These are phyloP conservation scores for Wickerhamiella brachini DNA, from an alignment of 805 yeast species.

Conservation along the genomic window DNA sequence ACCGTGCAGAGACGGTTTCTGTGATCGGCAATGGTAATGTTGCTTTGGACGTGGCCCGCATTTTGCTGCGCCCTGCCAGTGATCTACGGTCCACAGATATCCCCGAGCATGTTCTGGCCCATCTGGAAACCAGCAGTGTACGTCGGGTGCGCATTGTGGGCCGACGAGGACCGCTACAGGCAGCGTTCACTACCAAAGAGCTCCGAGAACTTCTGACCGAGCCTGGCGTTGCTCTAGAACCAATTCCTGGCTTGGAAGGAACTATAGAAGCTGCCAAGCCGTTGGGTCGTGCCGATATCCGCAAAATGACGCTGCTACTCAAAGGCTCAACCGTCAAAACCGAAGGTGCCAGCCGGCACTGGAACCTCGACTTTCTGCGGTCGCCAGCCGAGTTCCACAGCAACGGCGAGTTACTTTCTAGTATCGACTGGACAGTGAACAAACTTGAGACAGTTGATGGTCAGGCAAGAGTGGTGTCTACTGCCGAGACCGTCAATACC, in stretches of 20 bases:
- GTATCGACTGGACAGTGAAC: constrained; percentile 39
- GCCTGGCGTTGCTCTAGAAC: constrained; percentile 10
- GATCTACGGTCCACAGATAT: constrained; percentile 67
- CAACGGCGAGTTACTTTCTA: constrained; percentile 28
- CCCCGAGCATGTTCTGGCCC: constrained; percentile 40
- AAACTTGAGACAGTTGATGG: constrained; percentile 29
- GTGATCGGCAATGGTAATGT: constrained; percentile 97
- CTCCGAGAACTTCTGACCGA: constrained; percentile 57
- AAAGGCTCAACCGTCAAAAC: constrained; percentile 3
- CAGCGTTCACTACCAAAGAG: constrained; percentile 88
- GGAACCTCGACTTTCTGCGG: constrained; percentile 59
- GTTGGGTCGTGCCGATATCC: constrained; percentile 13
- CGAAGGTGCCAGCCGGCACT: constrained; percentile 25
- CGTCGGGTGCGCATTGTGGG: constrained; percentile 60
- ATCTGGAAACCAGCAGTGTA: constrained; percentile 41
- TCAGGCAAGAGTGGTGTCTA: constrained; percentile 24
- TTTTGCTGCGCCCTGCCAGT: constrained; percentile 46
- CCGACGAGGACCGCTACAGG: constrained; percentile 70
- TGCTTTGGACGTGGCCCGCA: constrained; percentile 78
- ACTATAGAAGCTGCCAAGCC: not conserved
- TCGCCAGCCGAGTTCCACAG: constrained; percentile 43
- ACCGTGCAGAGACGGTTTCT: constrained; percentile 47
- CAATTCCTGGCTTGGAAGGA: constrained; percentile 4
- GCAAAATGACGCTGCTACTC: constrained; percentile 12
- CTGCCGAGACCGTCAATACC: constrained; percentile 21